Evolutionary conservation across 2,329 filamentous ascomycete genomes (phyloP).

Genomic region (Sphaerostilbella broomeana): DNA sequence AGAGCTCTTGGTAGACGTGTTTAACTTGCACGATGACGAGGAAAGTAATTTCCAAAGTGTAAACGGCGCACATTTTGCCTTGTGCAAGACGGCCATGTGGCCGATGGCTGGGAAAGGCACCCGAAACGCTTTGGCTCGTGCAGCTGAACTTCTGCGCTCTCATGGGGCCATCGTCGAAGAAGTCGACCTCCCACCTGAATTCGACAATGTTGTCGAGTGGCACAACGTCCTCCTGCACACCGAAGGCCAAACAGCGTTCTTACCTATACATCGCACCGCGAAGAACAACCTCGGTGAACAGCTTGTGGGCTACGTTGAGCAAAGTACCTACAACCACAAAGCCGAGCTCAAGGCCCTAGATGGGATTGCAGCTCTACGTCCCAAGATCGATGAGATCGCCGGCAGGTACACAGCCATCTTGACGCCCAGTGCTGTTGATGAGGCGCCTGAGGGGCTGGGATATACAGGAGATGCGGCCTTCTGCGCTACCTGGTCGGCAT

Average conservation of each 20-base stretch:
- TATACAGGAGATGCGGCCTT: conserved; percentile 50
- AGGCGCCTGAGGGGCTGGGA: conserved; percentile 47
- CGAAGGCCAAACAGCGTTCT: conserved; percentile 48
- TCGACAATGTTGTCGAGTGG: conserved; percentile 44
- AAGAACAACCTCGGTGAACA: conserved; percentile 40
- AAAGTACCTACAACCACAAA: conserved; percentile 36
- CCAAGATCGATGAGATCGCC: conserved; percentile 47
- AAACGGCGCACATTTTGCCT: conserved; percentile 44
- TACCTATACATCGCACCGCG: conserved; percentile 44
- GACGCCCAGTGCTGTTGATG: conserved; percentile 52
- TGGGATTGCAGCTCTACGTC: conserved; percentile 44
- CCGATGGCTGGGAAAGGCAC: conserved; percentile 39
- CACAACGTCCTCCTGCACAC: conserved; percentile 42
- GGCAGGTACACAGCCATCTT: conserved; percentile 48
- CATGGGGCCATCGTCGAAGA: conserved; percentile 52
- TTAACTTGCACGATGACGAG: conserved; percentile 47
- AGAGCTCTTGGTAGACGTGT: conserved; percentile 46
- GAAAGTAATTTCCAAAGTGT: conserved; percentile 29
- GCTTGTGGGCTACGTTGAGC: conserved; percentile 47
- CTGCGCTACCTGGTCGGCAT: conserved; percentile 45
- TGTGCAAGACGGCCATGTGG: conserved; percentile 50
- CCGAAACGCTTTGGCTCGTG: conserved; percentile 34
- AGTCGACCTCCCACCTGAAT: conserved; percentile 43
- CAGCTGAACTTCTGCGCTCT: conserved; percentile 30
- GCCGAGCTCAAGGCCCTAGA: conserved; percentile 48